phyloP scores from a whole-genome alignment of 73 alveolate genomes.

The Effrenium voratum region DNA sequence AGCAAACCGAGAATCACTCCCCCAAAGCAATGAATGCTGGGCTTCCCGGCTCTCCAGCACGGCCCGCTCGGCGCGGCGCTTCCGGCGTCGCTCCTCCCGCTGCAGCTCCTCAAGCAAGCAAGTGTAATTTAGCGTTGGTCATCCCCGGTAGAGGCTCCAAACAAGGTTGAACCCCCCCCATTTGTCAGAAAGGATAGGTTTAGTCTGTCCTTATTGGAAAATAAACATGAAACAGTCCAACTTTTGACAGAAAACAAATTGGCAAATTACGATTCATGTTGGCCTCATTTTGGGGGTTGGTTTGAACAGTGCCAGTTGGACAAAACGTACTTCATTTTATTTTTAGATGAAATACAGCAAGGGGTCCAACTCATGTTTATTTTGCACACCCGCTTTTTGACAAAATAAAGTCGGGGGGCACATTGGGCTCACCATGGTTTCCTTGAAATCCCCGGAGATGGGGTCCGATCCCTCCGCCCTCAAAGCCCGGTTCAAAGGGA shows the following conservation, averaged over 20 bases:
- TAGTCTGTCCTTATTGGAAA: too few species aligned
- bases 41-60: background rate
- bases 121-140: background rate
- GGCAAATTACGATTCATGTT: background rate
- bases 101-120: background rate
- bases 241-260: background rate
- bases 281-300: background rate
- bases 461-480: too few species aligned
- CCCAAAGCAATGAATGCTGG: background rate
- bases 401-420: too few species aligned
- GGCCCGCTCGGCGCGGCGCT: constrained; percentile 58
- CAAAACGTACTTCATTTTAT: too few species aligned
- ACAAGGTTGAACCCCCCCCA: background rate
- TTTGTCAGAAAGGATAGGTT: background rate
- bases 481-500: too few species aligned
- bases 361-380: too few species aligned
- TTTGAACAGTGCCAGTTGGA: too few species aligned
- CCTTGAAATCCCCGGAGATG: too few species aligned
- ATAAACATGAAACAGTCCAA: background rate
- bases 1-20: background rate
- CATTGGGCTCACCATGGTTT: too few species aligned
- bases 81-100: constrained; percentile 48
- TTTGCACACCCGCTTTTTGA: too few species aligned
- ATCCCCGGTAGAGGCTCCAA: background rate
- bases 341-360: too few species aligned